Evolutionary conservation across 352 stramenopile genomes (phyloP), one percentile per base, ranked within the genome.

Genomic region (Phytophthora agathidicida): DNA sequence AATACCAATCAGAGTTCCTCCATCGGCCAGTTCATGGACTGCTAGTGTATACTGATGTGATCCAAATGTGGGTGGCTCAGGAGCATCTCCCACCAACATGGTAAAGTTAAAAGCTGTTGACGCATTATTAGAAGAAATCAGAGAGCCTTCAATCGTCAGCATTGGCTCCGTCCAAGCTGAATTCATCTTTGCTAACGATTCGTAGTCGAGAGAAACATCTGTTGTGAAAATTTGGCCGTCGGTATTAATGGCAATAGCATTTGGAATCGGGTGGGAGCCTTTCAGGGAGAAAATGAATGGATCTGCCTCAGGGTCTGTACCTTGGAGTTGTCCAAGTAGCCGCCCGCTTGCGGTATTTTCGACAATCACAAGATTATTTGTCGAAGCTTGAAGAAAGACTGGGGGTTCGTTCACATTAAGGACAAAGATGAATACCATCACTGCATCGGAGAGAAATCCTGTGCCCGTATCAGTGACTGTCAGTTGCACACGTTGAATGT

Each of bases 371-470:
- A 85, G 27, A 20, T 62, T 55, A 16, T 64, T 49, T 5, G 65
- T 23, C 2, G 74, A 83, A 5, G 67, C 60, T 9, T 35, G 14
- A 16, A 80, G 28, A 1, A 85, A 42, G 9, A 44, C 45, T 5
- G 79, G 75, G 8, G 63, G 62, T 23, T 89, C 79, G 17, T 86
- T 75, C 6, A 83, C 68, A 37, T 89, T 50, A 5, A 58, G 13
- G 3, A 89, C 51, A 42, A 75, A 82, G 3, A 89, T 46, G 20
- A 80, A 68, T 2, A 89, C 45, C 7, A 68, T 63, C 3, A 82
- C 72, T 4, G 50, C 60, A 45, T 86, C 75, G 0, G 42, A 72
- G 0, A 89, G 47, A 36, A 83, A 80, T 5, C 59, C 71, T 36
- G 56, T 35, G 0, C 79, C 79, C 2, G 71, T 82, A 41, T 89